phyloP scores from a whole-genome alignment of 805 yeast species.

The Nakazawaea wyomingensis region DNA sequence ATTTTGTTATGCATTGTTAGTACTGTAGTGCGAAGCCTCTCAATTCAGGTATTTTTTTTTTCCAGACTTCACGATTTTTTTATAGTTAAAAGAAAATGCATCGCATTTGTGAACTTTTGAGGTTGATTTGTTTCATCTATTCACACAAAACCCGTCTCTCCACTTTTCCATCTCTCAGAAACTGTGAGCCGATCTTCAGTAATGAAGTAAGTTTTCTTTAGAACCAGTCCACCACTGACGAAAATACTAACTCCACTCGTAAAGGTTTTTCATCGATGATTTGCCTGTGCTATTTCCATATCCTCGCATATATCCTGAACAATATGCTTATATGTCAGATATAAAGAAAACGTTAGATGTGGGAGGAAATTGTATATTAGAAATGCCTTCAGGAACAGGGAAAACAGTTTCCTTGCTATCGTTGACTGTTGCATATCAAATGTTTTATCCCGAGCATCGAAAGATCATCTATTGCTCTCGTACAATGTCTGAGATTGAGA shows the following conservation, averaged over 20 bases:
- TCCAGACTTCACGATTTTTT: too few relatives aligned
- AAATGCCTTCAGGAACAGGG: conserved; percentile 99
- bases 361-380: conserved; percentile 93
- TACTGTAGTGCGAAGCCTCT: not conserved
- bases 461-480: conserved; percentile 97
- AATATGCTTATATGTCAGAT: conserved; percentile 96
- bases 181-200: not conserved
- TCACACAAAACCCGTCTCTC: too few relatives aligned
- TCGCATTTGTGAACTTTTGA: too few relatives aligned
- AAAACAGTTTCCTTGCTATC: conserved; percentile 91
- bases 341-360: conserved; percentile 90
- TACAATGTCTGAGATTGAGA: conserved; percentile 98
- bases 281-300: conserved; percentile 94
- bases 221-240: not conserved
- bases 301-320: conserved; percentile 96
- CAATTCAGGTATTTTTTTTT: too few relatives aligned
- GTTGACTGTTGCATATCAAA: conserved; percentile 90
- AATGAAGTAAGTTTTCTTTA: conserved; percentile 3
- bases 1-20: not conserved
- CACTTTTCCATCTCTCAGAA: too few relatives aligned
- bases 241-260: not conserved
- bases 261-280: conserved; percentile 88
- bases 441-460: conserved; percentile 87
- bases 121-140: too few relatives aligned
- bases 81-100: too few relatives aligned